Evolutionary conservation across 257 asterid species (phyloP).

Genomic region (Henckelia pumila): DNA sequence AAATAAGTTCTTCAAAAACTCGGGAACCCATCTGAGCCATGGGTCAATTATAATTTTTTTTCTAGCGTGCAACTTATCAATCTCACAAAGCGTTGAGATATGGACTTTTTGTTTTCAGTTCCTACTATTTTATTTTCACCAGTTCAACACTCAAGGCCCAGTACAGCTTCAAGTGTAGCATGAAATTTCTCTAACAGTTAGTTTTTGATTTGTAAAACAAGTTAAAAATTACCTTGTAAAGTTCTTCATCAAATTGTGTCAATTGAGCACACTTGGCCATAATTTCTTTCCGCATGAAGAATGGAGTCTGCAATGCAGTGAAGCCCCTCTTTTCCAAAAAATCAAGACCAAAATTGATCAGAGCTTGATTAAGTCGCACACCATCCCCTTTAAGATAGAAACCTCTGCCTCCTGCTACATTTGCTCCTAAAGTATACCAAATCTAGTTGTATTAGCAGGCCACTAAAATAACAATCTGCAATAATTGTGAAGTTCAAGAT

Average conservation of each 20-base stretch:
- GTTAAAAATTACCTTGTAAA: constrained; percentile 62
- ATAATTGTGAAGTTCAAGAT: not conserved
- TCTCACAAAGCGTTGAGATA: not conserved
- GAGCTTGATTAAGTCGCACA: not conserved
- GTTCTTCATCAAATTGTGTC: constrained; percentile 94
- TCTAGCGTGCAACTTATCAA: not conserved
- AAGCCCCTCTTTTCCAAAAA: constrained; percentile 65
- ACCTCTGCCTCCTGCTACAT: not conserved
- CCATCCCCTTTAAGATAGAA: constrained; percentile 16
- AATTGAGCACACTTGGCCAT: constrained; percentile 96
- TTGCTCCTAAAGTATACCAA: constrained; percentile 22
- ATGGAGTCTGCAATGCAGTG: constrained; percentile 70
- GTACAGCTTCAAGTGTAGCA: not conserved
- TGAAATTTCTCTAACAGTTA: not conserved
- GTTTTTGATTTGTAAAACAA: constrained; percentile 8
- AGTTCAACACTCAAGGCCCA: not conserved
- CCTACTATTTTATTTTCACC: not conserved
- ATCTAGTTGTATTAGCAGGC: not conserved
- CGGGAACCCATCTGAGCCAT: not conserved
- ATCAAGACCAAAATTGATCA: constrained; percentile 56
- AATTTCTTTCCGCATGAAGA: constrained; percentile 86
- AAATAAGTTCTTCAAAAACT: no score
- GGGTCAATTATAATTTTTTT: not conserved
- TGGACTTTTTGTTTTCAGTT: not conserved
- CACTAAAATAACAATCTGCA: not conserved